Evolutionary conservation across 2,329 filamentous ascomycete genomes (phyloP).

Genomic region (Fusarium bactridioides): DNA sequence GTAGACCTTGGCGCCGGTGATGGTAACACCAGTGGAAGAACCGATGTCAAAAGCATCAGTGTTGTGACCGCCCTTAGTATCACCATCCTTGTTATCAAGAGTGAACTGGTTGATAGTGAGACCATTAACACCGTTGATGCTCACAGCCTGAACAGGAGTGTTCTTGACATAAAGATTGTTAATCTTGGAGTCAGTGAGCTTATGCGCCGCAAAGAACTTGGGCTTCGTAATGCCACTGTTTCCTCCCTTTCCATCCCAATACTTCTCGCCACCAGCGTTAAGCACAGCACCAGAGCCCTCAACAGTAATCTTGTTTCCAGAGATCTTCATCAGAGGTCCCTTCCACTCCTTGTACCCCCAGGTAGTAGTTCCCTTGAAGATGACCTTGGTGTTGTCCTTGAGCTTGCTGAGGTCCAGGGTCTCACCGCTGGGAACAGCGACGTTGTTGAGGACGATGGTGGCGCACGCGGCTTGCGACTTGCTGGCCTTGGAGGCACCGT

Average conservation of each 20-base stretch:
- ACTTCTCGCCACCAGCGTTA: constrained; percentile 30
- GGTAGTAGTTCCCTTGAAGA: constrained; percentile 36
- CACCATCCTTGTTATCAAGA: constrained; percentile 50
- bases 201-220: constrained; percentile 38
- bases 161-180: constrained; percentile 51
- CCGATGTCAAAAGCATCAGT: constrained; percentile 69
- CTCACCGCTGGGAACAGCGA: constrained; percentile 29
- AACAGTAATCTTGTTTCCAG: constrained; percentile 33
- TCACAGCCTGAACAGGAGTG: constrained; percentile 53
- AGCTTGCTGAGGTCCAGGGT: constrained; percentile 36
- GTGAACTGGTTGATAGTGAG: constrained; percentile 49
- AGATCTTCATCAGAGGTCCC: constrained; percentile 32
- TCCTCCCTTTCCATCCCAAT: constrained; percentile 34
- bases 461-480: constrained; percentile 24
- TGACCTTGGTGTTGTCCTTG: constrained; percentile 31
- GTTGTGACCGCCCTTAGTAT: constrained; percentile 54
- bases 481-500: constrained; percentile 25
- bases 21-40: constrained; percentile 57
- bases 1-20: constrained; percentile 60
- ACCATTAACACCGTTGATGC: constrained; percentile 47
- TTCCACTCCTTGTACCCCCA: constrained; percentile 39
- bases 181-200: constrained; percentile 44
- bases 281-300: constrained; percentile 35
- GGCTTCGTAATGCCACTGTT: constrained; percentile 33
- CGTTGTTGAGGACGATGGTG: constrained; percentile 25